Percentiles rank a stretch among this genome's conserved stretches.
phyloP scores from a whole-genome alignment of 208 protist genomes.

The Acanthamoeba lenticulata region DNA sequence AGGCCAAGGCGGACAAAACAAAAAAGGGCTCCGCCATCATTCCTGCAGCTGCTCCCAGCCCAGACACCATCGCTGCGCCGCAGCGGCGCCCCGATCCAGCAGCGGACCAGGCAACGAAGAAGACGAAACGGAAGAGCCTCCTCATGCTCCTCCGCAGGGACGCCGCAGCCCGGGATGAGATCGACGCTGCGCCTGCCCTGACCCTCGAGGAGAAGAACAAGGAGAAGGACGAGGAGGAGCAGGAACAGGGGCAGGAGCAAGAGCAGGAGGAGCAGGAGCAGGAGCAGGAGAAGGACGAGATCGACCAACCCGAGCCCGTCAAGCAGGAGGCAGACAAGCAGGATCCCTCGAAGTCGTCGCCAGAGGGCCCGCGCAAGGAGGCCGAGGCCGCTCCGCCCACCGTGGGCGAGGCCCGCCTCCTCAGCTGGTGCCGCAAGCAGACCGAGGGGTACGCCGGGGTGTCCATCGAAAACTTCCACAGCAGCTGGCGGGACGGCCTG shows the following conservation, averaged over 20 bases:
- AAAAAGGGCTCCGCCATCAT: too few species aligned
- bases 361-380: neutral
- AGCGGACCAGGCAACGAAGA: neutral
- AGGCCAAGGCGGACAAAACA: neutral
- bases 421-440: neutral
- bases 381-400: neutral
- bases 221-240: neutral
- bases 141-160: too few species aligned
- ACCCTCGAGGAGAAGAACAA: neutral
- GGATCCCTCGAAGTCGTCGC: neutral
- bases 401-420: neutral
- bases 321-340: neutral
- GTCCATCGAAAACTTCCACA: constrained; percentile 84
- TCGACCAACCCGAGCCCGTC: neutral
- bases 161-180: neutral
- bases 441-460: constrained; percentile 61
- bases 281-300: neutral
- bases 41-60: too few species aligned
- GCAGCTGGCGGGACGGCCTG: constrained; percentile 77
- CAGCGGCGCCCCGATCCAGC: too few species aligned
- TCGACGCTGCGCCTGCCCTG: neutral
- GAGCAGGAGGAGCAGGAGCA: neutral
- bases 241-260: neutral
- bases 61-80: too few species aligned
- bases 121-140: neutral